These are phyloP conservation scores for Tothia fuscella DNA, from an alignment of 2,329 filamentous ascomycete species.

Conservation along the genomic window DNA sequence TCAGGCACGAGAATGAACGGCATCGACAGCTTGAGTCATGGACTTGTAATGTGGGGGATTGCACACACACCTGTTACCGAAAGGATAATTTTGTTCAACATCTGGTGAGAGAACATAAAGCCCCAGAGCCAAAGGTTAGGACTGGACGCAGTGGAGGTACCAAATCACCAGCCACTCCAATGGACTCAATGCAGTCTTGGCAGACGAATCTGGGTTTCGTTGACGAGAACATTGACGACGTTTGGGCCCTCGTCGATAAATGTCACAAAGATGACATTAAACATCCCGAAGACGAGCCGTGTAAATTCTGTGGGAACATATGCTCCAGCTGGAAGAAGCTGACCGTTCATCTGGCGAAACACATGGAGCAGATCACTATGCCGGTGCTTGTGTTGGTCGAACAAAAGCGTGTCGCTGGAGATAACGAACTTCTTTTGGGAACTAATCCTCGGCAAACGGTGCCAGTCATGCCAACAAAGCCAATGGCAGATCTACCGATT, in stretches of 20 bases:
- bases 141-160: conserved; percentile 30
- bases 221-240: conserved; percentile 32
- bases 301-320: conserved; percentile 72
- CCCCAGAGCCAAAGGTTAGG: conserved; percentile 68
- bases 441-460: not conserved
- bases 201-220: not conserved
- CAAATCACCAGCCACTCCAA: not conserved
- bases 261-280: conserved; percentile 60
- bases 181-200: not conserved
- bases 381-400: conserved; percentile 50
- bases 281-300: conserved; percentile 63
- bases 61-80: conserved; percentile 69
- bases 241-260: conserved; percentile 66
- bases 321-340: conserved; percentile 86
- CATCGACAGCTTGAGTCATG: conserved; percentile 87
- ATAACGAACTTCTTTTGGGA: conserved; percentile 24
- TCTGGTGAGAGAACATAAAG: conserved; percentile 82
- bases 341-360: conserved; percentile 83
- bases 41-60: conserved; percentile 72
- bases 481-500: conserved; percentile 4
- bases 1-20: conserved; percentile 83
- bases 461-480: not conserved
- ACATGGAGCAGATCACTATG: conserved; percentile 86
- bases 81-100: conserved; percentile 92
- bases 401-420: conserved; percentile 25